Base-by-base conservation (phyloP, 2,329 filamentous ascomycete genomes). In the Falciphora oryzae region DNA sequence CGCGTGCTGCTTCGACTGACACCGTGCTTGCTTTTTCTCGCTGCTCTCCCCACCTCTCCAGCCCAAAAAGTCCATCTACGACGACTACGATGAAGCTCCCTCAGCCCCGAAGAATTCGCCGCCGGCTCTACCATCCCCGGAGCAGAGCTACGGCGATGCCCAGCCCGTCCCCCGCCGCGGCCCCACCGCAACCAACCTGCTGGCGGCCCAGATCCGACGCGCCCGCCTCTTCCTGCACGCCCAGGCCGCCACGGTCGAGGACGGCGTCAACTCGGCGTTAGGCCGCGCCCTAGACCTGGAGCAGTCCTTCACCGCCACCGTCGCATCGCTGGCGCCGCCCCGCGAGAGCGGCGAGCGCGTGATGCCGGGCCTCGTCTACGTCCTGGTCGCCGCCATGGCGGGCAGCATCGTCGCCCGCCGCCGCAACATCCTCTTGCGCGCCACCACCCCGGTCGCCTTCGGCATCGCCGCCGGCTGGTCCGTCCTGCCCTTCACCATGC, bases 301-400 rank as follows among this genome's bases (percentile, higher is more conserved):
- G 82, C 88, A 90, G 75, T 91, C 88, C 74, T 93, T 98, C 80
- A 96, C 94, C 71, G 86, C 85, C 77, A 98, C 95, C 67, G 79
- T 99, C 70, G 92, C 93, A 66, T 93, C 90, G 28, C 85, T 99
- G 56, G 95, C 93, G 27, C 95, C 95, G 35, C 83, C 93, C 53
- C 89, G 89, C 72, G 90, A 94, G 78, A 91, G 88, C 66, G 91
- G 91, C 75, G 95, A 99, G 82, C 88, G 88, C 74, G 84, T 99
- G 65, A 88, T 98, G 78, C 95, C 95, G 44, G 94, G 94, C 31
- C 83, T 88, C 66, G 87, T 98, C 70, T 98, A 98, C 79, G 93
- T 98, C 60, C 85, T 97, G 35, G 93, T 99, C 61, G 89, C 93
- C 57, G 89, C 92, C 71, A 97, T 99, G 93, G 92, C 95, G 50